phyloP scores from a whole-genome alignment of 495 filamentous ascomycete genomes.

The Letharia lupina region DNA sequence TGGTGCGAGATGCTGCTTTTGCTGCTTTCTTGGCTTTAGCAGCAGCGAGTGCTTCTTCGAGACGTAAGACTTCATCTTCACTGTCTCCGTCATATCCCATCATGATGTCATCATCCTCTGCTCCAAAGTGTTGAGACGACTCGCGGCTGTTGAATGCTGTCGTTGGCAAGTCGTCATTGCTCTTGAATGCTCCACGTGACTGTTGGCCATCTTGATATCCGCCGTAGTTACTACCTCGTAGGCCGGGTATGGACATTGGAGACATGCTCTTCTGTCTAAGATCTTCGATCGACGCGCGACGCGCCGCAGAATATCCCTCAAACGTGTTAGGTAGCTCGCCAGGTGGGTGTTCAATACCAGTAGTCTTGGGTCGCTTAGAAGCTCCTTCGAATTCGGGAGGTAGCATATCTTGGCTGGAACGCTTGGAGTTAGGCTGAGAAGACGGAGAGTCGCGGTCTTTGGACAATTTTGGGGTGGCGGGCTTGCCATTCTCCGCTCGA shows the following conservation, averaged over 20 bases:
- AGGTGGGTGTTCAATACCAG: not conserved
- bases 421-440: slow-evolving; percentile 14
- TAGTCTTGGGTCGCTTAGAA: slow-evolving; percentile 30
- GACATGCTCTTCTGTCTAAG: slow-evolving; percentile 3
- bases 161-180: slow-evolving; percentile 8
- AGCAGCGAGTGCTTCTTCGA: slow-evolving; percentile 3
- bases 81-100: not conserved
- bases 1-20: not conserved
- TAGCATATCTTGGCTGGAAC: slow-evolving; percentile 6
- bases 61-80: slow-evolving; percentile 1
- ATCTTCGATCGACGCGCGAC: slow-evolving; percentile 1
- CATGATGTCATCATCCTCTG: not conserved
- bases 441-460: slow-evolving; percentile 14
- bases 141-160: slow-evolving; percentile 17
- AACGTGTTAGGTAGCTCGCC: not conserved
- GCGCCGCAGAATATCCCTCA: not conserved
- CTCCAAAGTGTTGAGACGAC: slow-evolving; percentile 2
- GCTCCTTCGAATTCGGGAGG: slow-evolving; percentile 23
- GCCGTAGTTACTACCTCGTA: not conserved
- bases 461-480: slow-evolving; percentile 18
- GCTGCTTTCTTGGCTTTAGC: slow-evolving; percentile 2
- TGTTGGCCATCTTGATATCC: slow-evolving; percentile 3
- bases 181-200: slow-evolving; percentile 4
- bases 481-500: slow-evolving; percentile 17
- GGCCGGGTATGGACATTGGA: not conserved